Conservation (phyloP, 441 rosid species). For the Populus hybrid region DNA sequence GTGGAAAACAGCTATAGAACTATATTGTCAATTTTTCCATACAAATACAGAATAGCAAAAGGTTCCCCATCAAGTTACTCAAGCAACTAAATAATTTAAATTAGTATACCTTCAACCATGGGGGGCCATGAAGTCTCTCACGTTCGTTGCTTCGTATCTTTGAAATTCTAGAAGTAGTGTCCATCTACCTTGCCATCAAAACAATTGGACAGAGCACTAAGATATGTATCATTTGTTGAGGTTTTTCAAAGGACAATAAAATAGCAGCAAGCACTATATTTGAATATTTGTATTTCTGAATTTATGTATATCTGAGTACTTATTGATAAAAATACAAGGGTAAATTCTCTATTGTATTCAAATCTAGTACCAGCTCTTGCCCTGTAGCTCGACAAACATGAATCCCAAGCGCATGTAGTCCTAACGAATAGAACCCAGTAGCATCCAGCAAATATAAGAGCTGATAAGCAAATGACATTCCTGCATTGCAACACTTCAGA, state of each 20-base stretch:
- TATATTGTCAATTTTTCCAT: conserved; percentile 2
- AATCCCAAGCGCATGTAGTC: conserved; percentile 85
- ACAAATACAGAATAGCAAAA: background rate
- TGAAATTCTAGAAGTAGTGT: conserved; percentile 91
- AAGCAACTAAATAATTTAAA: conserved; percentile 8
- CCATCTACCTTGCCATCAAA: conserved; percentile 83
- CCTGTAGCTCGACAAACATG: conserved; percentile 99
- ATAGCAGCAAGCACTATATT: background rate
- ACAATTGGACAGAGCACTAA: conserved; percentile 14
- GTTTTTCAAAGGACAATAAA: background rate
- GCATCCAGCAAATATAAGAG: conserved; percentile 92
- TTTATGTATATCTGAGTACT: background rate
- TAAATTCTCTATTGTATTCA: conserved; percentile 1
- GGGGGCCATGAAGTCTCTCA: conserved; percentile 93
- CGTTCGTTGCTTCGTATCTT: conserved; percentile 90
- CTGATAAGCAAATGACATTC: conserved; percentile 87
- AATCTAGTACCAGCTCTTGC: conserved; percentile 80
- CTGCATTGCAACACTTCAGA: conserved; percentile 46
- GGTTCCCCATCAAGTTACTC: background rate
- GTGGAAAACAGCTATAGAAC: background rate
- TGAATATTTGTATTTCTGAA: background rate
- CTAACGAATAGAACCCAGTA: conserved; percentile 88
- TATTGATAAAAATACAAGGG: background rate
- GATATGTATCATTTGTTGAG: background rate
- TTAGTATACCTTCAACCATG: conserved; percentile 81